Percentiles rank a stretch among this genome's conserved stretches.
Evolutionary conservation across 768 basidiomycete species (phyloP).

Genomic region (Mycena crocata): DNA sequence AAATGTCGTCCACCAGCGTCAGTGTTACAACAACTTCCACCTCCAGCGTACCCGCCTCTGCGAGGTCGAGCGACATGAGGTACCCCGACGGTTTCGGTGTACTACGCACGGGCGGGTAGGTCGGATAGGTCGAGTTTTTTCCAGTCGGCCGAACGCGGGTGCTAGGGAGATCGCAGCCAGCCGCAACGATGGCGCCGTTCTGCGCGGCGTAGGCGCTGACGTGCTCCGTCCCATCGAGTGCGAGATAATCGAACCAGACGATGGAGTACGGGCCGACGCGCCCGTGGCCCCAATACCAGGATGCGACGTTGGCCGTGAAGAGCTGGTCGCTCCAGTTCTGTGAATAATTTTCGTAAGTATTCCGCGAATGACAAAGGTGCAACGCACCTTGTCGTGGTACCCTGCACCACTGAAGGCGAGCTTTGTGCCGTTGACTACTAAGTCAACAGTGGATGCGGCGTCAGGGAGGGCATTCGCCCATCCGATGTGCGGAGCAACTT

Average conservation of each 20-base stretch:
- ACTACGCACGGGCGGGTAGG: constrained; percentile 13
- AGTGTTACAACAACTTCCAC: constrained; percentile 5
- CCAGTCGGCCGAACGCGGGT: constrained; percentile 9
- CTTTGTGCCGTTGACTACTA: constrained; percentile 15
- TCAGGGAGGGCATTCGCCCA: constrained; percentile 37
- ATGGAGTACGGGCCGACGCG: constrained; percentile 34
- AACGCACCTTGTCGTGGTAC: constrained; percentile 30
- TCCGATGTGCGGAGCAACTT: constrained; percentile 28
- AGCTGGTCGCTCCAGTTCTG: constrained; percentile 35
- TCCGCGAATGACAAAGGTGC: too few relatives aligned
- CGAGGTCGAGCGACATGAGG: constrained; percentile 4
- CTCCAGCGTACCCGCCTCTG: neutral
- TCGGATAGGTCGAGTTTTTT: neutral
- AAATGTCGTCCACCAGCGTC: neutral
- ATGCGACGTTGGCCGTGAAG: constrained; percentile 19
- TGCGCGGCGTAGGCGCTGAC: constrained; percentile 29
- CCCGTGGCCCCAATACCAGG: constrained; percentile 33
- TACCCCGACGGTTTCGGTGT: constrained; percentile 16
- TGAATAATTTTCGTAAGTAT: neutral
- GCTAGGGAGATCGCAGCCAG: constrained; percentile 13
- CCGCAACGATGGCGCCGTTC: constrained; percentile 19
- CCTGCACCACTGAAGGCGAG: constrained; percentile 22
- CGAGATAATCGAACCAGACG: constrained; percentile 35
- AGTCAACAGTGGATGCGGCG: constrained; percentile 19
- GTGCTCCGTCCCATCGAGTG: constrained; percentile 12